phyloP scores from a whole-genome alignment of 2,329 filamentous ascomycete species.

The Exutisphaerella laricina region DNA sequence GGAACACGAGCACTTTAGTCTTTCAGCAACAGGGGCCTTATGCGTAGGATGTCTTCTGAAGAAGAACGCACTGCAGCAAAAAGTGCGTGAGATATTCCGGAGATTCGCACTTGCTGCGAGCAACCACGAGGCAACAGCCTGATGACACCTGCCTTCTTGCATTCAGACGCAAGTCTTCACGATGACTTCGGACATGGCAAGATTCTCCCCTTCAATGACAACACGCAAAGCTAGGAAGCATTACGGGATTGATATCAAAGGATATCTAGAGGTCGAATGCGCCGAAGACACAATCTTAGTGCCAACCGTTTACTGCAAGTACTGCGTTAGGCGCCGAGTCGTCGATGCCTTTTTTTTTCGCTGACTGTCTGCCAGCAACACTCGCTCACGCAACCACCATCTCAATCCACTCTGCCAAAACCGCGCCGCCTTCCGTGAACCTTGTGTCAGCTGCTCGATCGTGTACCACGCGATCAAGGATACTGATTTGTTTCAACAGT shows the following conservation, averaged over 20 bases:
- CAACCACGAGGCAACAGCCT: no score
- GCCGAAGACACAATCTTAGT: conserved; percentile 7
- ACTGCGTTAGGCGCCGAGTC: neutral
- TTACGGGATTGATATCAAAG: conserved; percentile 21
- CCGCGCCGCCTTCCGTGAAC: neutral
- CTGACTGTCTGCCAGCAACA: neutral
- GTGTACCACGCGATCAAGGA: neutral
- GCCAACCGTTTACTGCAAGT: neutral
- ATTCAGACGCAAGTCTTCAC: no score
- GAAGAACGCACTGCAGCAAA: no score
- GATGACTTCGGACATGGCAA: no score
- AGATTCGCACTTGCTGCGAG: no score
- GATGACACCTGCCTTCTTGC: neutral
- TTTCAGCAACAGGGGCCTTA: no score
- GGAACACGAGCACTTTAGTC: conserved; percentile 14
- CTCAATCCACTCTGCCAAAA: neutral
- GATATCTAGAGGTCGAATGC: conserved; percentile 18
- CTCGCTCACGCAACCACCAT: neutral
- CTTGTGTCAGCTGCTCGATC: neutral
- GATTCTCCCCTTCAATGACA: no score
- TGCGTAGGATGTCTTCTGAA: no score
- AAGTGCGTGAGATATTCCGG: no score
- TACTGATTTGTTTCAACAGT: conserved; percentile 10
- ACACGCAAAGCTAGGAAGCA: conserved; percentile 9
- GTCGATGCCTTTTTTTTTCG: neutral